Evolutionary conservation across 345 rosid genomes (phyloP).

Genomic region (Aquilaria malaccensis): DNA sequence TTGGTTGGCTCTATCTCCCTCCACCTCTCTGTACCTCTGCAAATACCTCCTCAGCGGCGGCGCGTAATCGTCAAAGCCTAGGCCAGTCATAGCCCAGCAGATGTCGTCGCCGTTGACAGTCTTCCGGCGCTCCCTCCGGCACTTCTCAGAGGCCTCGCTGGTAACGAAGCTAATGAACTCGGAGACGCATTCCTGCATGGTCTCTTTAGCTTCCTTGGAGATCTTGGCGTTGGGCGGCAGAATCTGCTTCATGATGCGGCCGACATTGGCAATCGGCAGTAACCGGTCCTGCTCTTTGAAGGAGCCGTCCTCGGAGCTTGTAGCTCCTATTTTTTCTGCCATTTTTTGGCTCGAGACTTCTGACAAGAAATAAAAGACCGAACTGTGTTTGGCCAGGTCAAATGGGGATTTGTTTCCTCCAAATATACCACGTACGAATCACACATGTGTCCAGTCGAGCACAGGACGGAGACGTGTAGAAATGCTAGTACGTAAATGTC

Average conservation of each 20-base stretch:
- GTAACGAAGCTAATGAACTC: conserved; percentile 32
- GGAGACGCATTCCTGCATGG: conserved; percentile 32
- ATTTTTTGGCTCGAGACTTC: conserved; percentile 7
- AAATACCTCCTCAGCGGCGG: conserved; percentile 20
- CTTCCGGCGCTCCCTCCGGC: conserved; percentile 28
- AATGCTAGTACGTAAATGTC: neutral
- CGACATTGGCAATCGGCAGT: conserved; percentile 33
- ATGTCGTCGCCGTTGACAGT: conserved; percentile 29
- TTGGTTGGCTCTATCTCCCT: conserved; percentile 20
- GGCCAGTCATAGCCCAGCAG: conserved; percentile 22
- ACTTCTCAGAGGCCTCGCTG: conserved; percentile 29
- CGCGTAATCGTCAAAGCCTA: conserved; percentile 25
- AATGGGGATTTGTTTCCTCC: neutral
- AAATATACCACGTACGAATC: neutral
- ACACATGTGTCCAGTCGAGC: neutral
- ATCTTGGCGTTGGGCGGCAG: conserved; percentile 23
- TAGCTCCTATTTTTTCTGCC: conserved; percentile 18
- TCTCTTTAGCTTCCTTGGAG: conserved; percentile 31
- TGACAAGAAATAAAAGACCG: neutral
- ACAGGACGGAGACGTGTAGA: neutral
- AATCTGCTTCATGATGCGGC: conserved; percentile 32
- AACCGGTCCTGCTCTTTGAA: conserved; percentile 27
- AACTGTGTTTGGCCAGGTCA: conserved; percentile 5
- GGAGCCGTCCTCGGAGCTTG: conserved; percentile 21
- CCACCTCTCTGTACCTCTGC: conserved; percentile 24